Evolutionary conservation across 768 basidiomycete species (phyloP), one percentile per base, ranked within the genome.

Genomic region (Fomitopsis serialis): DNA sequence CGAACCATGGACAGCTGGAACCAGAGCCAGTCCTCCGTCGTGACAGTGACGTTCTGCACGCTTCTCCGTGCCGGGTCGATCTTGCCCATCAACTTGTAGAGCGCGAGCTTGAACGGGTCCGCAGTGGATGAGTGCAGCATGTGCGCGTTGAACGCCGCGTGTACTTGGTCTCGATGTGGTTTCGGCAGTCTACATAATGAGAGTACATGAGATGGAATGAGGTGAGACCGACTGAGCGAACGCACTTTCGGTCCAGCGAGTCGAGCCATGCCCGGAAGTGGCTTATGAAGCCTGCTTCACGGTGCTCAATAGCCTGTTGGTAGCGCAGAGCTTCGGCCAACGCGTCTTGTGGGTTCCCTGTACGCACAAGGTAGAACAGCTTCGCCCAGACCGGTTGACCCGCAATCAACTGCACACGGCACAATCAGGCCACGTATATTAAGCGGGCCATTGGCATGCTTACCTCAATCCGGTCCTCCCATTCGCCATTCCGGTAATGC

Each of bases 11-110:
- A 78, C 13, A 98, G n/a, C n/a, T n/a, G n/a, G n/a, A n/a, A 86
- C 96, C 96, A 99, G 34, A 98, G 74, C 96, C 96, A 99, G 68
- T 99, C 97, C 66, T 98, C 97, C 2, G 92, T 94, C 1, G 94
- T 95, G 10, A 80, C 80, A 0, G 94, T 98, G 4, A 98, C 92
- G 37, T 85, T 81, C 5, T 84, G 79, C 2, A 95, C 85, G 61
- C 82, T 87, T 45, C 93, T 79, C 52, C 89, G 77, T 4, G 80
- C 70, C 1, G 92, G 83, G 60, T 99, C 97, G 49, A 96, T 79
- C 61, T 89, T 89, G 42, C 93, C 96, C 77, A 98, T 88, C 34
- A 99, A 74, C 68, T 97, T 98, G 76, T 97, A 98, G 29, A 99
- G 69, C 0, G 94, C 95, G 50, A 95, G 83, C 66, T 98, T 98